Evolutionary conservation across 2,329 filamentous ascomycete genomes (phyloP).

Genomic region (Talaromyces rugulosus): DNA sequence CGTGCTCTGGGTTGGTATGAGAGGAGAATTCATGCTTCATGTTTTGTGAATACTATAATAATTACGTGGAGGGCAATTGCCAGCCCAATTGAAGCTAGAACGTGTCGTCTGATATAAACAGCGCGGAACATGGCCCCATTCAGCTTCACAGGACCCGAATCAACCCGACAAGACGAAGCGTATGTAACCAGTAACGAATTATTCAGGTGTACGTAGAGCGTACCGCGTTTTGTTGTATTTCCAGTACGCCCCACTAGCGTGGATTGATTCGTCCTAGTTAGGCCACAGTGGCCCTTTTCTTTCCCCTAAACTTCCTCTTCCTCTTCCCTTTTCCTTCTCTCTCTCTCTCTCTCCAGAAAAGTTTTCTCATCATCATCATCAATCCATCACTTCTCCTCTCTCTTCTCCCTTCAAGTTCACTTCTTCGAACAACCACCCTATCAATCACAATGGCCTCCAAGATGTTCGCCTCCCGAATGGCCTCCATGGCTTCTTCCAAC

Average conservation of each 20-base stretch:
- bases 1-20: not conserved
- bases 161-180: slow-evolving; percentile 4
- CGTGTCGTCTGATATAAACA: not conserved
- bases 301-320: slow-evolving; percentile 20
- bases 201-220: not conserved
- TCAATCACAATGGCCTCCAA: slow-evolving; percentile 74
- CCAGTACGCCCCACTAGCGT: not conserved
- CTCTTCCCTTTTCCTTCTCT: slow-evolving; percentile 22
- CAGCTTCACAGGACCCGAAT: slow-evolving; percentile 6
- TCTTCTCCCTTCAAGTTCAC: slow-evolving; percentile 37
- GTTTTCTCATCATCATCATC: slow-evolving; percentile 15
- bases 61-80: not conserved
- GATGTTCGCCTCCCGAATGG: slow-evolving; percentile 73
- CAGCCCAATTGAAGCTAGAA: too few relatives aligned
- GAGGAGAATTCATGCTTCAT: too few relatives aligned
- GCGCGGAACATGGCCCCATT: not conserved
- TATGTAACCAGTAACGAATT: not conserved
- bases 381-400: slow-evolving; percentile 25
- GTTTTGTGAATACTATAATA: not conserved
- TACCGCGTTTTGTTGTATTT: not conserved
- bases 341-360: slow-evolving; percentile 19
- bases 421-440: slow-evolving; percentile 33
- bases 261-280: slow-evolving; percentile 3
- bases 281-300: slow-evolving; percentile 19
- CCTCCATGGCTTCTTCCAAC: slow-evolving; percentile 64